A percentile compares a stretch with the other conserved stretches of the same genome.
Evolutionary conservation across 1,284 basidiomycete genomes (phyloP).

Genomic region (Cryptococcus floricola): DNA sequence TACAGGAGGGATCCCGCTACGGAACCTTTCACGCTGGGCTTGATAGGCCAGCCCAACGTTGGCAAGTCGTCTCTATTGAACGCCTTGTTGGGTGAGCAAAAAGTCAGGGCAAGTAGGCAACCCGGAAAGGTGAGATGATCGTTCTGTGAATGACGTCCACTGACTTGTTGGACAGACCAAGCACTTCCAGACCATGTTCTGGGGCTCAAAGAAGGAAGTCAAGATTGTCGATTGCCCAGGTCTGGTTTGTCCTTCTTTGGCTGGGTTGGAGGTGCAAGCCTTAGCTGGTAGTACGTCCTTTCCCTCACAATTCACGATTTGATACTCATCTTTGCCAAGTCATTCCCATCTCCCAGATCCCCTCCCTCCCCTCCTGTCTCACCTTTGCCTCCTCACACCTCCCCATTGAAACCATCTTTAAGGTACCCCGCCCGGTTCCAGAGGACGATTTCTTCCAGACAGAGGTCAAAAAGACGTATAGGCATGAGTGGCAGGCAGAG

Average conservation of each 20-base stretch:
- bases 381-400: conserved; percentile 65
- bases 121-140: conserved; percentile 65
- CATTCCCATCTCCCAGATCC: conserved; percentile 82
- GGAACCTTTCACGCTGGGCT: conserved; percentile 70
- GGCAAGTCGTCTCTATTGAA: conserved; percentile 89
- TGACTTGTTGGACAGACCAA: conserved; percentile 63
- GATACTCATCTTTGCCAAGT: conserved; percentile 52
- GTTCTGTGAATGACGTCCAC: neutral
- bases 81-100: conserved; percentile 75
- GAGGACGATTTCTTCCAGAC: conserved; percentile 32
- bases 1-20: conserved; percentile 45
- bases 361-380: conserved; percentile 71
- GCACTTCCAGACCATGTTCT: conserved; percentile 88
- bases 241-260: conserved; percentile 72
- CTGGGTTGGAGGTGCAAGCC: conserved; percentile 75
- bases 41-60: conserved; percentile 91
- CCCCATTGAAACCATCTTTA: conserved; percentile 70
- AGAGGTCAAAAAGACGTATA: conserved; percentile 38
- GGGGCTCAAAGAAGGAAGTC: conserved; percentile 63
- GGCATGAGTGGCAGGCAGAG: conserved; percentile 47
- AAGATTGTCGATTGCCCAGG: conserved; percentile 82
- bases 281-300: conserved; percentile 34
- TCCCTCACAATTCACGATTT: neutral
- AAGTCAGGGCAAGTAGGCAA: conserved; percentile 79
- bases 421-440: conserved; percentile 50